Evolutionary conservation across 257 asterid species (phyloP), one percentile per base, ranked within the genome.

Genomic region (Ilex aquifolium): DNA sequence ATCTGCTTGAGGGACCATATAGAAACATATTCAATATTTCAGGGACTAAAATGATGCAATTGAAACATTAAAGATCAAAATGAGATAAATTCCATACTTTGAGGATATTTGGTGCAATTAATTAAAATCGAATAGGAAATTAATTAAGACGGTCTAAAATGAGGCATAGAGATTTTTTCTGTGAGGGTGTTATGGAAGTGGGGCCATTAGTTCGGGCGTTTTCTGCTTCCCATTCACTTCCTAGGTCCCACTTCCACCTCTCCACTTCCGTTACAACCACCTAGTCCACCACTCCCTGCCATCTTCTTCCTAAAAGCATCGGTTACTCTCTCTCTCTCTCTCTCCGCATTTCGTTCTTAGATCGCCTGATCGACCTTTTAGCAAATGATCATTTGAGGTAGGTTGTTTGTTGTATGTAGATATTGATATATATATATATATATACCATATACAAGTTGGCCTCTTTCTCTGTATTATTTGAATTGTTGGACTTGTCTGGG

Each of bases 341-440:
- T 32, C 31, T 14, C 7, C 46, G n/a, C 21, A 6, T 57, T 31
- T 21, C 11, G 30, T 13, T 54, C 14, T 57, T 58, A 21, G 64
- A 61, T 67, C 61, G 31, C 16, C 54, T 44, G 50, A 44, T 44
- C 50, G 50, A 30, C 46, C 57, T 56, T 17, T 0, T 42, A 46
- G 13, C 2, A 10, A 64, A 61, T 74, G n/a, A 50, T 51, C n/a
- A 56, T 31, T 14, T 52, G 36, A 44, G 69, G 72, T 57, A 52
- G 61, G 48, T 21, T 27, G 32, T 42, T 56, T 40, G 36, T 57
- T 56, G 5, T 36, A 48, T 61, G 4, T 7, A n/a, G 9, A 1
- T 13, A 10, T 8, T 11, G 32, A 29, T 57, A 13, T 17, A 31
- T 44, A 13, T 44, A 13, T 1, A 29, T 57, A 13, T 17, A 31